Conservation (phyloP, 73 alveolate species). For the Tetrahymena thermophila region DNA sequence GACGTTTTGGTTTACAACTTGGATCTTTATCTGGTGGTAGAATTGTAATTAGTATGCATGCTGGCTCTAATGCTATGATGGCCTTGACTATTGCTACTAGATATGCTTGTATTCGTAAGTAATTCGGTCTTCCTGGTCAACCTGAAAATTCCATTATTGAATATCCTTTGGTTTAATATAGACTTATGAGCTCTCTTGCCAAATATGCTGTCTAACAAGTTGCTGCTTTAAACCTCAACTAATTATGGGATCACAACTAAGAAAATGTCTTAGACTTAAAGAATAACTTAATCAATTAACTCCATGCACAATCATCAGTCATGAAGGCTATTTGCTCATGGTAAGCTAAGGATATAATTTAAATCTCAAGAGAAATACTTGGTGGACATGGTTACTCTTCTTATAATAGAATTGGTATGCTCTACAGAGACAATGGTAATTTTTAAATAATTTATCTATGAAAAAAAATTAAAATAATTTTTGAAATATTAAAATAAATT, state of each 20-base stretch:
- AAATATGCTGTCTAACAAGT: slow-evolving; percentile 25
- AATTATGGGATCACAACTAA: slow-evolving; percentile 34
- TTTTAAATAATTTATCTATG: not conserved
- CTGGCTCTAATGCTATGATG: slow-evolving; percentile 25
- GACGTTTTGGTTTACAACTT: slow-evolving; percentile 66
- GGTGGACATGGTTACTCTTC: slow-evolving; percentile 75
- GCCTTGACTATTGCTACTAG: slow-evolving; percentile 56
- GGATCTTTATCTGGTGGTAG: slow-evolving; percentile 71
- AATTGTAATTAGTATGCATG: slow-evolving; percentile 39
- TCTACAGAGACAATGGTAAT: slow-evolving; percentile 17
- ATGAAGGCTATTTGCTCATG: slow-evolving; percentile 44
- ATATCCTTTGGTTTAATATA: slow-evolving; percentile 50
- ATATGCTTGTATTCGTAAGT: slow-evolving; percentile 59
- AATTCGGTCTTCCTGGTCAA: slow-evolving; percentile 51
- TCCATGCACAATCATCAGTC: slow-evolving; percentile 54
- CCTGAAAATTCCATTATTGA: slow-evolving; percentile 54
- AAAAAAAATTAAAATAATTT: not conserved
- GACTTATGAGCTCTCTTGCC: slow-evolving; percentile 64
- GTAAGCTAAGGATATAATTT: slow-evolving; percentile 36
- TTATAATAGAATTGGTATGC: slow-evolving; percentile 43
- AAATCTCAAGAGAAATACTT: slow-evolving; percentile 55
- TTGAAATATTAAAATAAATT: too few relatives aligned
- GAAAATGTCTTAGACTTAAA: slow-evolving; percentile 13
- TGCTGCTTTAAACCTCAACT: slow-evolving; percentile 17
- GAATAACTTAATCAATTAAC: slow-evolving; percentile 9